A percentile compares a stretch with the other conserved stretches of the same genome.
phyloP scores from a whole-genome alignment of 2,329 filamentous ascomycete species.

The Fusarium drepaniforme region DNA sequence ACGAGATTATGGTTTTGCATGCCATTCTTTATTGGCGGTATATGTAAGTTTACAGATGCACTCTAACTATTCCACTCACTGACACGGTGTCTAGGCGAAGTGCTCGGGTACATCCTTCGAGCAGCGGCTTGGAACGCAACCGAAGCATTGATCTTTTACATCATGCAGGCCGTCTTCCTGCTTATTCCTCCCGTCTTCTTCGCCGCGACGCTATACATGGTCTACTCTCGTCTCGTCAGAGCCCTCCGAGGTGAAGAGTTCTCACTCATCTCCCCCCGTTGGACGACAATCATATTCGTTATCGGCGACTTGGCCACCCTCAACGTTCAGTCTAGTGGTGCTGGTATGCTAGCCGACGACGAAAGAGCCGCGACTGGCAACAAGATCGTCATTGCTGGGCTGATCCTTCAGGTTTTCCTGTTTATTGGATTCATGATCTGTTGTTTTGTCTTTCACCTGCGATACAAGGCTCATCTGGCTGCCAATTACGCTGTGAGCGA shows the following conservation, averaged over 20 bases:
- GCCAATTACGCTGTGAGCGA: rapidly evolving
- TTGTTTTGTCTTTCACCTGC: slow-evolving; percentile 12
- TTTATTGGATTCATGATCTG: slow-evolving; percentile 22
- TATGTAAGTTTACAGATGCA: slow-evolving; percentile 50
- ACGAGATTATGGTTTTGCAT: slow-evolving; percentile 62
- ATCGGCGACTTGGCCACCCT: slow-evolving; percentile 25
- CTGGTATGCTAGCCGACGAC: slow-evolving; percentile 7
- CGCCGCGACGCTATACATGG: slow-evolving; percentile 35
- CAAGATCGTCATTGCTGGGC: slow-evolving; percentile 6
- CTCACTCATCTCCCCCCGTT: slow-evolving; percentile 14
- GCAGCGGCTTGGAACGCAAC: slow-evolving; percentile 22
- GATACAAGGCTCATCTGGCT: background rate
- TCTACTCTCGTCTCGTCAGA: slow-evolving; percentile 18
- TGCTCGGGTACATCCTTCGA: slow-evolving; percentile 29
- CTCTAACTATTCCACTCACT: background rate
- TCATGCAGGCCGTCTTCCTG: slow-evolving; percentile 31
- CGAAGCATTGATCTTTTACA: slow-evolving; percentile 11
- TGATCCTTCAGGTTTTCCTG: background rate
- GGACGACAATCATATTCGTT: slow-evolving; percentile 30
- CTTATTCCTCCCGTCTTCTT: slow-evolving; percentile 27
- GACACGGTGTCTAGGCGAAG: slow-evolving; percentile 1
- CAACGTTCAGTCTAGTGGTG: slow-evolving; percentile 21
- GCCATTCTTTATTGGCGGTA: slow-evolving; percentile 58
- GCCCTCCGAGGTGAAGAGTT: background rate
- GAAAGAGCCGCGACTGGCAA: slow-evolving; percentile 6